Percentiles rank a stretch among this genome's conserved stretches.
These are phyloP conservation scores for Daldinia grandis DNA, from an alignment of 495 filamentous ascomycete genomes.

Conservation along the genomic window DNA sequence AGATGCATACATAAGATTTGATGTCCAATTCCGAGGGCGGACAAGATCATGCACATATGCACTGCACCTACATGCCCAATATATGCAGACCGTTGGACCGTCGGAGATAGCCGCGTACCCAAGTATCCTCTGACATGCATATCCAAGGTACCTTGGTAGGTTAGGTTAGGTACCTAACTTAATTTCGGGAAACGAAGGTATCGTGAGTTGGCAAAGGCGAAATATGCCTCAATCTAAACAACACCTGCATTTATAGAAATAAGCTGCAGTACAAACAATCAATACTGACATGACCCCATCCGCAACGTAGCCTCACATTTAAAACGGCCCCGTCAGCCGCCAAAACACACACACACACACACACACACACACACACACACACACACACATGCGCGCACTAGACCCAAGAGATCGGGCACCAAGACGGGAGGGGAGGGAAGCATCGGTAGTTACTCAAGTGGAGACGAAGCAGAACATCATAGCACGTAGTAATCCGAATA, in stretches of 20 bases:
- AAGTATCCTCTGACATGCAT: background rate
- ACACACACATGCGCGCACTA: too few species aligned
- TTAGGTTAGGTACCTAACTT: background rate
- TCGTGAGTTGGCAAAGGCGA: background rate
- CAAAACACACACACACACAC: background rate
- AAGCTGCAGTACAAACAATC: background rate
- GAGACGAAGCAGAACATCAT: background rate
- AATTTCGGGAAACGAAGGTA: background rate
- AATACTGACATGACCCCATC: background rate
- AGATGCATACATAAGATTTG: background rate
- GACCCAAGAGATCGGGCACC: constrained; percentile 2
- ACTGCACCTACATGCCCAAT: background rate
- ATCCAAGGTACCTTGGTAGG: background rate
- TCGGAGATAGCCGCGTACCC: background rate
- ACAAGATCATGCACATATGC: constrained; percentile 2
- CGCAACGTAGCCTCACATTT: background rate
- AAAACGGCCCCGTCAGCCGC: background rate
- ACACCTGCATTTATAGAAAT: background rate
- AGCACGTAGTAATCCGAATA: background rate
- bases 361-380: too few species aligned
- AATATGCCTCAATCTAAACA: background rate
- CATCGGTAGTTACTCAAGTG: background rate
- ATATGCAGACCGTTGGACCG: background rate
- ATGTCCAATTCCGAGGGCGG: background rate
- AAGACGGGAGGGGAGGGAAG: background rate